A percentile compares a stretch with the other conserved stretches of the same genome.
Conservation (phyloP, 345 rosid genomes). For the Triadica sebifera region DNA sequence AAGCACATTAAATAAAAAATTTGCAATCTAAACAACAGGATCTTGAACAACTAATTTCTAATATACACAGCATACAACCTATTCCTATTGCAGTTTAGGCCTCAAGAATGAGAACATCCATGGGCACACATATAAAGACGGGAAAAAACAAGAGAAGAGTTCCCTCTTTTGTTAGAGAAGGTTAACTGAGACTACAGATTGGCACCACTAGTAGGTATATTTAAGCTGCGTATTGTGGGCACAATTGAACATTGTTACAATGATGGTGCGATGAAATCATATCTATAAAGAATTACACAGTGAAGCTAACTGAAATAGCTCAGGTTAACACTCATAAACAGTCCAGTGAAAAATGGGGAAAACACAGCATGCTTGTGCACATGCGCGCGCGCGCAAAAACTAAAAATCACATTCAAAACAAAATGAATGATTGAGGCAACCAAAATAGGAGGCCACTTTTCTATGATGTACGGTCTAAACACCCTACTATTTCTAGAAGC, state of each 20-base stretch:
- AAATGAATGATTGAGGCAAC: neutral
- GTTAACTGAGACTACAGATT: no score
- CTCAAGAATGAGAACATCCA: no score
- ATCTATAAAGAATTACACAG: neutral
- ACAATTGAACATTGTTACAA: neutral
- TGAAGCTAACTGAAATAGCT: neutral
- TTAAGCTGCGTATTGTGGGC: no score
- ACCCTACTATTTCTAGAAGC: neutral
- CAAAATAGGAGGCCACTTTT: neutral
- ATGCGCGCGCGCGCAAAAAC: neutral
- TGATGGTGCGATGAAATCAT: neutral
- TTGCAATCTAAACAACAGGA: neutral
- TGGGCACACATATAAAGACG: no score
- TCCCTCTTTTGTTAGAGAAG: no score
- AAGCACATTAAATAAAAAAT: neutral
- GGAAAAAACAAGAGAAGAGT: no score
- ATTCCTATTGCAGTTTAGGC: no score
- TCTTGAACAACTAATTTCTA: neutral
- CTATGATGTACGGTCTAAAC: no score
- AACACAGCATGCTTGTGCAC: no score
- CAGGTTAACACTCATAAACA: neutral
- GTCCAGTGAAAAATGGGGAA: neutral
- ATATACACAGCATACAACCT: no score
- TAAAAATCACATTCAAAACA: neutral
- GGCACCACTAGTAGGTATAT: no score